Percentiles rank a stretch among this genome's conserved stretches.
These are phyloP conservation scores for Saccharomycodes ludwigii DNA, from an alignment of 805 yeast species.

Conservation along the genomic window DNA sequence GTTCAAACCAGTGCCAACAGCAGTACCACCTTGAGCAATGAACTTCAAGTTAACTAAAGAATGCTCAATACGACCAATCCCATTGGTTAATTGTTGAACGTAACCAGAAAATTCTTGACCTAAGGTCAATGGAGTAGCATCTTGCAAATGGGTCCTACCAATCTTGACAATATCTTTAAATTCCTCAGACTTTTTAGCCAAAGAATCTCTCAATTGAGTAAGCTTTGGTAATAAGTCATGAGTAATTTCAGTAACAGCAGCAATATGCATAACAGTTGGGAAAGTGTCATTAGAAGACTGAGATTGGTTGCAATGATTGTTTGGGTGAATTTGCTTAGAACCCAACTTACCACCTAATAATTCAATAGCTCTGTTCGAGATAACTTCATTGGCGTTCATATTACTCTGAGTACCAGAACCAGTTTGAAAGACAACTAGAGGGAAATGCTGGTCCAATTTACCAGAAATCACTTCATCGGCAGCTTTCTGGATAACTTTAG, in stretches of 20 bases:
- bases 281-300: constrained; percentile 98
- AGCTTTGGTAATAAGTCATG: constrained; percentile 70
- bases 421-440: constrained; percentile 96
- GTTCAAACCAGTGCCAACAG: constrained; percentile 97
- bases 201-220: constrained; percentile 62
- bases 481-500: constrained; percentile 80
- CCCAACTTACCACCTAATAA: constrained; percentile 86
- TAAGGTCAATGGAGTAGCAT: constrained; percentile 93
- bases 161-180: constrained; percentile 86
- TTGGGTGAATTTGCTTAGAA: constrained; percentile 90
- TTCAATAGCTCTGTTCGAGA: constrained; percentile 96
- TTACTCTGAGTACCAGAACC: constrained; percentile 98
- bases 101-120: constrained; percentile 98
- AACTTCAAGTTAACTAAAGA: constrained; percentile 62
- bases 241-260: constrained; percentile 85
- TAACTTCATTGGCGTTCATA: constrained; percentile 99
- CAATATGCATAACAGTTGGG: constrained; percentile 99
- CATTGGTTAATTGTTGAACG: constrained; percentile 84
- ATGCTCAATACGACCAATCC: constrained; percentile 74
- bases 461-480: constrained; percentile 94
- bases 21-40: constrained; percentile 99
- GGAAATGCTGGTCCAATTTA: constrained; percentile 86
- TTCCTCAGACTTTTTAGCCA: constrained; percentile 68
- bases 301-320: constrained; percentile 96
- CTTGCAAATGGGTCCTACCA: constrained; percentile 98